Evolutionary conservation across 495 filamentous ascomycete genomes (phyloP), one percentile per base, ranked within the genome.

Genomic region (Neurospora terricola): DNA sequence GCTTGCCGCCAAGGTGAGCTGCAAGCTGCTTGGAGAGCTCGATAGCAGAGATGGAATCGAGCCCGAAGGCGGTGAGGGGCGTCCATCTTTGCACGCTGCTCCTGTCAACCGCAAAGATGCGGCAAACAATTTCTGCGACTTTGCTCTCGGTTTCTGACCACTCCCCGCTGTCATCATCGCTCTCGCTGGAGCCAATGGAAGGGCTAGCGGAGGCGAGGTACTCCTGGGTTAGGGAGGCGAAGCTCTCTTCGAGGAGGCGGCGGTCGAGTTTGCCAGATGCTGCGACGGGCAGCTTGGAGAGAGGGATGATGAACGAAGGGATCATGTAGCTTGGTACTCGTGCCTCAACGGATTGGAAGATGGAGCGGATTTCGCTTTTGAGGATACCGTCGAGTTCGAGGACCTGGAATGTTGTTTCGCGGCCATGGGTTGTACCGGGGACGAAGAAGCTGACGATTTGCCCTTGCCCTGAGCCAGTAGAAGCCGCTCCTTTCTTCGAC

Each of bases 21-120:
- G 83, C 80, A 2, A 93, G 78, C 43, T 78, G 77, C 27, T 83
- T 89, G 0, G 90, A 87, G 43, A 94, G 79, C 14, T 86, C 80
- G 69, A 96, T 94, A 0, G 91, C 92, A 37, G 90, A 91, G n/a
- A 96, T 89, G 0, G 93, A 95, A 78, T 96, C 93, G 27, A 96
- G 79, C 0, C 93, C 93, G 7, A 94, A 82, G 30, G 83, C 74
- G 9, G 76, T 73, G 9, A 87, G 81, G 8, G 85, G 81, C 16
- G 81, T 83, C 84, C 84, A 87, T 48, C 81, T 77, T 38, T 68
- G 86, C 69, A 92, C 87, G 62, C 90, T 88, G 1, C 86, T 89
- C 0, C 81, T 87, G 38, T 85, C 80, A 30, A 83, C 81, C 11
- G 74, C 66, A 69, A 94, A 81, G 1, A 80, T 79, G 5, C 75